These are phyloP conservation scores for Salix purpurea DNA, from an alignment of 345 rosid species.

Conservation along the genomic window DNA sequence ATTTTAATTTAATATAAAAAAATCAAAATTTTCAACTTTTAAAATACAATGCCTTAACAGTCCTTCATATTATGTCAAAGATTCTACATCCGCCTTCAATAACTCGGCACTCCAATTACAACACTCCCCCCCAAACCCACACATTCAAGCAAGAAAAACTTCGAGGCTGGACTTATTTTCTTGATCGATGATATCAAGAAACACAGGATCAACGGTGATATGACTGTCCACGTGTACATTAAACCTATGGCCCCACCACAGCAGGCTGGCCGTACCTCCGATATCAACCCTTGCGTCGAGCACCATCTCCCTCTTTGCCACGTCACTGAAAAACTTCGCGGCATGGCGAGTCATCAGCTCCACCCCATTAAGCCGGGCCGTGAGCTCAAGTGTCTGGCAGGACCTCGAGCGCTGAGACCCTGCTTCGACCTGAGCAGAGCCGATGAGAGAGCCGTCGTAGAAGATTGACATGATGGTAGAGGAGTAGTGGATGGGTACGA, in stretches of 20 bases:
- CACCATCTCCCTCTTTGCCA: constrained; percentile 70
- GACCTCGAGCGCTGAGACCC: constrained; percentile 65
- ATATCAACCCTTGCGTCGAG: constrained; percentile 67
- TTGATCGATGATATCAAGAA: constrained; percentile 76
- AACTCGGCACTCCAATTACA: too few species aligned
- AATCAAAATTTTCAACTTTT: too few species aligned
- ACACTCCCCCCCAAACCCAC: too few species aligned
- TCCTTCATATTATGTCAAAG: too few species aligned
- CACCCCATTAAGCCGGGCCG: constrained; percentile 67
- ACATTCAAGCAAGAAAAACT: constrained; percentile 25
- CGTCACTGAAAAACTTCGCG: constrained; percentile 57
- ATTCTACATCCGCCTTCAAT: too few species aligned
- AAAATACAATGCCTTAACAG: too few species aligned
- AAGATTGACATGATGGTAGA: constrained; percentile 76
- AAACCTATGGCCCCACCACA: constrained; percentile 84
- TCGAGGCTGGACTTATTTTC: constrained; percentile 61
- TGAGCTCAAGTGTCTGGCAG: constrained; percentile 57
- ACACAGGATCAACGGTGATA: constrained; percentile 74
- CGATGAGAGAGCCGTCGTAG: constrained; percentile 81
- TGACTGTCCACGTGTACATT: constrained; percentile 76
- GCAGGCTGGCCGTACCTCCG: constrained; percentile 65
- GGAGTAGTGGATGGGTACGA: constrained; percentile 58
- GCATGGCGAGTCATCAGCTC: constrained; percentile 78
- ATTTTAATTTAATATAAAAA: too few species aligned
- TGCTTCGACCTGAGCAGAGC: constrained; percentile 60